phyloP scores from a whole-genome alignment of 176 grass and related monocot genomes.

The Avena sativa region DNA sequence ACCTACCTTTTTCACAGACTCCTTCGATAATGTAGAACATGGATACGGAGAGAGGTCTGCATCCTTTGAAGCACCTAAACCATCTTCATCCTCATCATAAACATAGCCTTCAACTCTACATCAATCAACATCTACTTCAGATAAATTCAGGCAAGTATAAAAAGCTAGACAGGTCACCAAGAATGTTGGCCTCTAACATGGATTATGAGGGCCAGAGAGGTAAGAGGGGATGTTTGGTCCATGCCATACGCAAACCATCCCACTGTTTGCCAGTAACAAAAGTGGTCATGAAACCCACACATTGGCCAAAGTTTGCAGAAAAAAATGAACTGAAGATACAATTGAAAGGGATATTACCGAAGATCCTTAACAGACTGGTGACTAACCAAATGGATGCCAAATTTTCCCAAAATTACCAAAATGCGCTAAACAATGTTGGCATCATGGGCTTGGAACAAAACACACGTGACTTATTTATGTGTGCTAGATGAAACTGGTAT shows the following conservation, averaged over 20 bases:
- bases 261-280: not conserved
- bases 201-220: not conserved
- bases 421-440: not conserved
- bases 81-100: slow-evolving; percentile 41
- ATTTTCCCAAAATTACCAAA: not conserved
- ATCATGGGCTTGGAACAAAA: not conserved
- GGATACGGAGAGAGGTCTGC: slow-evolving; percentile 33
- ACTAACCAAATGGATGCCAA: not conserved
- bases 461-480: not conserved
- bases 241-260: not conserved
- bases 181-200: slow-evolving; percentile 4
- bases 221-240: not conserved
- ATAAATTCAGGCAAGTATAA: slow-evolving; percentile 21
- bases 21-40: slow-evolving; percentile 26
- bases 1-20: slow-evolving; percentile 43
- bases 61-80: slow-evolving; percentile 34
- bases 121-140: slow-evolving; percentile 27
- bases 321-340: not conserved
- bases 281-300: not conserved
- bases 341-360: not conserved
- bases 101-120: slow-evolving; percentile 43
- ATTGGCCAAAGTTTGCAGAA: not conserved
- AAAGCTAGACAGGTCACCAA: not conserved
- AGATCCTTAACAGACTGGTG: not conserved
- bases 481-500: slow-evolving; percentile 5